A percentile compares a stretch with the other conserved stretches of the same genome.
Conservation (phyloP, 257 asterid genomes). For the Plantago ovata region DNA sequence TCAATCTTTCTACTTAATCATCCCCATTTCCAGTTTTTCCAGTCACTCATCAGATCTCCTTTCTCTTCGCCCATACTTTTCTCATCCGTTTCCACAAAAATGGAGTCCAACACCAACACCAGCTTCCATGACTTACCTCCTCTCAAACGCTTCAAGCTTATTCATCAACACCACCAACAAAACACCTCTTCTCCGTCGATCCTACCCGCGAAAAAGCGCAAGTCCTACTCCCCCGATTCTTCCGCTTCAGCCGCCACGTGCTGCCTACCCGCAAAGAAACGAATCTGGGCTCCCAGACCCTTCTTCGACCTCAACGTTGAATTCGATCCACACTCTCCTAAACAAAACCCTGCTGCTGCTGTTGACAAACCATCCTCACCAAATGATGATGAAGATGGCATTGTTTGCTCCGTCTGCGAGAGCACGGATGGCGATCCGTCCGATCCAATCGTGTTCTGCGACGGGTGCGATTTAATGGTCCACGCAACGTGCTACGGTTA, state of each 20-base stretch:
- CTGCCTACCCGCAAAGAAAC: slow-evolving; percentile 78
- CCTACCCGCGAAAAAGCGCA: slow-evolving; percentile 82
- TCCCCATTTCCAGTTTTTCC: neutral
- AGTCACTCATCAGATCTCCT: neutral
- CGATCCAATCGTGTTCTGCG: slow-evolving; percentile 87
- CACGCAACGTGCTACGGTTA: slow-evolving; percentile 78
- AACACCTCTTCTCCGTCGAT: slow-evolving; percentile 7
- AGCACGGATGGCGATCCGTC: slow-evolving; percentile 84
- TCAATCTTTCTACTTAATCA: neutral
- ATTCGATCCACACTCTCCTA: slow-evolving; percentile 7
- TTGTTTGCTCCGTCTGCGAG: slow-evolving; percentile 60
- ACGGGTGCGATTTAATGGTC: slow-evolving; percentile 87
- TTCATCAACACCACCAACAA: slow-evolving; percentile 17
- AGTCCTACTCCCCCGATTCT: slow-evolving; percentile 28
- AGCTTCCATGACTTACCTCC: slow-evolving; percentile 53
- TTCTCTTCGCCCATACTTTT: neutral
- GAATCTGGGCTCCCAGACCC: slow-evolving; percentile 60
- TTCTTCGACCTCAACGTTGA: slow-evolving; percentile 56
- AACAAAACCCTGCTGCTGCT: slow-evolving; percentile 10
- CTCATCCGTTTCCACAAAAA: slow-evolving; percentile 7
- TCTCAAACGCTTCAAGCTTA: slow-evolving; percentile 59
- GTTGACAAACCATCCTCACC: neutral
- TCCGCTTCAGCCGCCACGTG: slow-evolving; percentile 15
- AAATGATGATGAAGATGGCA: slow-evolving; percentile 54
- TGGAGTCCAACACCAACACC: slow-evolving; percentile 30